These are phyloP conservation scores for Anisodus acutangulus DNA, from an alignment of 257 asterid species.

Conservation along the genomic window DNA sequence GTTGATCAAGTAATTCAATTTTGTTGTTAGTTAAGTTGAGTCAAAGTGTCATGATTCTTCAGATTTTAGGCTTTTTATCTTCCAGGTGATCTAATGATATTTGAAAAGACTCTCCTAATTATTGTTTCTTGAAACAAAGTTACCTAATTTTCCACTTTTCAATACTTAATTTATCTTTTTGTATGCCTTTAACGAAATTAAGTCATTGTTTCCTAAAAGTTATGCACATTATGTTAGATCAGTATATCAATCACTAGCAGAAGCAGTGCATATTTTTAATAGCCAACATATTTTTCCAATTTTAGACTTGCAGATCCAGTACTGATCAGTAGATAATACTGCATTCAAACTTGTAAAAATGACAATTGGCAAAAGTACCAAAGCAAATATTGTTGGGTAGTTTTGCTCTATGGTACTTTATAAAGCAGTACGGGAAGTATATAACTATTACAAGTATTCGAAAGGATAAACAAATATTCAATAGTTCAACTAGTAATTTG, in stretches of 20 bases:
- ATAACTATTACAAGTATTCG: too few relatives aligned
- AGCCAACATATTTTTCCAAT: neutral
- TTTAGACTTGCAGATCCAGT: neutral
- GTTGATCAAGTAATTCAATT: neutral
- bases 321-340: neutral
- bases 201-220: neutral
- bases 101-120: constrained; percentile 19
- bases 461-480: too few relatives aligned
- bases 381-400: neutral
- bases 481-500: too few relatives aligned
- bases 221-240: neutral
- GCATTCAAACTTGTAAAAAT: neutral
- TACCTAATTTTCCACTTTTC: neutral
- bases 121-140: neutral
- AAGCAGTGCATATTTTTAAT: neutral
- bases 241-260: neutral
- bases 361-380: neutral
- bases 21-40: neutral
- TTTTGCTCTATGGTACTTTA: too few relatives aligned
- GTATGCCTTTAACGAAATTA: constrained; percentile 3
- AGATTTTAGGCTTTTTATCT: constrained; percentile 14
- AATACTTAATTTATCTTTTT: neutral
- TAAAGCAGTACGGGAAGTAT: too few relatives aligned
- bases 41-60: constrained; percentile 27
- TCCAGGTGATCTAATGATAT: constrained; percentile 26